These are phyloP conservation scores for Stagonosporopsis cucurbitacearum DNA, from an alignment of 2,329 filamentous ascomycete species.

Conservation along the genomic window DNA sequence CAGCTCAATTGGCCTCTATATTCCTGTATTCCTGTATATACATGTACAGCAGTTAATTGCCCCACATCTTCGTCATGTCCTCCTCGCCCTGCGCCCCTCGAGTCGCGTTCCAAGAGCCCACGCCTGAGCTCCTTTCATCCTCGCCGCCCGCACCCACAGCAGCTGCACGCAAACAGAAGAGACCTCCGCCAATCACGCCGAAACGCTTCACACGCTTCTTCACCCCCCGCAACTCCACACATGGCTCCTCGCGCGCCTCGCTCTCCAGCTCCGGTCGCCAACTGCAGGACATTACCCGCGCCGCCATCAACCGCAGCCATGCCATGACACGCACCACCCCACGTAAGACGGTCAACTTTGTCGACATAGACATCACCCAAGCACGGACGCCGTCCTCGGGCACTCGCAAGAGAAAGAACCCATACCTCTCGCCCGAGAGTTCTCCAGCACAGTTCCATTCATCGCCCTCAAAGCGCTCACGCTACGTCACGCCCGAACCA, in stretches of 20 bases:
- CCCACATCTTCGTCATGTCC: constrained; percentile 29
- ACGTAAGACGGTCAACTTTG: constrained; percentile 50
- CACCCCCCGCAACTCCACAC: constrained; percentile 52
- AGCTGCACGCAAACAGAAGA: constrained; percentile 50
- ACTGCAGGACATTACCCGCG: constrained; percentile 58
- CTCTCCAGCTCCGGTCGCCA: constrained; percentile 53
- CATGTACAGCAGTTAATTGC: constrained; percentile 4
- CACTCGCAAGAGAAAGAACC: constrained; percentile 46
- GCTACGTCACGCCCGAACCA: constrained; percentile 36
- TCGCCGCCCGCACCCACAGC: constrained; percentile 44
- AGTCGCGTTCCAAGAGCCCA: constrained; percentile 38
- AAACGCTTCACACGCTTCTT: constrained; percentile 61
- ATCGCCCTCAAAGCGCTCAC: constrained; percentile 51
- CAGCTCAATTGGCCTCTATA: neutral
- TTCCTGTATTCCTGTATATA: constrained; percentile 4
- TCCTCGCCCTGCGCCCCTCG: constrained; percentile 37
- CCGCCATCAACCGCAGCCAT: constrained; percentile 51
- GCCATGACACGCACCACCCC: constrained; percentile 39
- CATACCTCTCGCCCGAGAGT: constrained; percentile 50
- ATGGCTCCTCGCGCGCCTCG: constrained; percentile 36
- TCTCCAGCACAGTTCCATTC: constrained; percentile 46
- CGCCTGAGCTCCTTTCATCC: constrained; percentile 48
- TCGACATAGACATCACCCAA: constrained; percentile 38
- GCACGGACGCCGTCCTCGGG: constrained; percentile 42
- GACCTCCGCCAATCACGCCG: constrained; percentile 58